Percentiles rank a stretch among this genome's conserved stretches.
These are phyloP conservation scores for Lactarius sp. DNA, from an alignment of 768 basidiomycete genomes.

Conservation along the genomic window DNA sequence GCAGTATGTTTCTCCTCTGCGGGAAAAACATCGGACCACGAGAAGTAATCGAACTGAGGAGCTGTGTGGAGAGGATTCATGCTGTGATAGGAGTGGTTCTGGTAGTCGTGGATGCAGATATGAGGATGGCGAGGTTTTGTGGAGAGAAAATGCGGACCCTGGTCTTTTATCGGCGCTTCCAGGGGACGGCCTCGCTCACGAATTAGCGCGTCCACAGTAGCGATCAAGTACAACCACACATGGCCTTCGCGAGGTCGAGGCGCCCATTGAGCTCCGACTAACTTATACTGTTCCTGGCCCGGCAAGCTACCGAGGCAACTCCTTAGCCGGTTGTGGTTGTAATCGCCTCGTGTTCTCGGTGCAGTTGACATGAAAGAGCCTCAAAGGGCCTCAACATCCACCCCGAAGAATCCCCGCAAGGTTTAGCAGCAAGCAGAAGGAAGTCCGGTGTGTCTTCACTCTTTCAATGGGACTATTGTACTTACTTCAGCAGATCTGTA, in stretches of 20 bases:
- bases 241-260: too few relatives aligned
- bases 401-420: neutral
- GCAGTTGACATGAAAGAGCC: neutral
- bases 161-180: neutral
- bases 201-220: neutral
- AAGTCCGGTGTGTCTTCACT: neutral
- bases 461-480: neutral
- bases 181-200: neutral
- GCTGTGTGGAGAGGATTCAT: neutral
- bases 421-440: neutral
- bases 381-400: neutral
- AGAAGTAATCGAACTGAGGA: neutral
- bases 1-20: neutral
- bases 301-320: too few relatives aligned
- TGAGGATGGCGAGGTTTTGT: neutral
- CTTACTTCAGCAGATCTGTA: neutral
- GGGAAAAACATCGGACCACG: neutral
- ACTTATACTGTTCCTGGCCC: too few relatives aligned
- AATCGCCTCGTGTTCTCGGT: neutral
- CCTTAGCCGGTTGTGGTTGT: neutral
- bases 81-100: neutral
- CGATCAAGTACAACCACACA: neutral
- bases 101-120: neutral
- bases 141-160: neutral
- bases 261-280: too few relatives aligned